Conservation (phyloP, 177 flowering plant genomes). For the Vitis hybrid region DNA sequence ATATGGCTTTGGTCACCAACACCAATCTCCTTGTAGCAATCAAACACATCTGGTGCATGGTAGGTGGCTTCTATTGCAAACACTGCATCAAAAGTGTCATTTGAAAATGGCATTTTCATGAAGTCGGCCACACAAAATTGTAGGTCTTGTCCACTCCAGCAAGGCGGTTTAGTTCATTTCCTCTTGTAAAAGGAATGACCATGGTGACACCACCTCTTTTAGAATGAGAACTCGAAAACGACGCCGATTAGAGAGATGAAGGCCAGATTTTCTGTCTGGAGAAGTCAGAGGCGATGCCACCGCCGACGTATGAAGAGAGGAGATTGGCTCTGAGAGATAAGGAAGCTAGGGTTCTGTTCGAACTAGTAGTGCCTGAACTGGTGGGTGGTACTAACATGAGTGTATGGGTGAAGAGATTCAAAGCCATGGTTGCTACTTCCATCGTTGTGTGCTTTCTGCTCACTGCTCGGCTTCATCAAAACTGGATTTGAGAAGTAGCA, state of each 20-base stretch:
- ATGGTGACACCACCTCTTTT: too few relatives aligned
- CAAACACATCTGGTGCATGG: too few relatives aligned
- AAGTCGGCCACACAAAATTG: too few relatives aligned
- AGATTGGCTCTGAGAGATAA: conserved; percentile 22
- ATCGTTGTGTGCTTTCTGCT: background rate
- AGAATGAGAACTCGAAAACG: conserved; percentile 18
- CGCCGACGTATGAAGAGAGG: conserved; percentile 37
- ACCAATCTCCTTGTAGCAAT: too few relatives aligned
- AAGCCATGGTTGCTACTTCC: conserved; percentile 32
- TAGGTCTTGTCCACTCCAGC: too few relatives aligned
- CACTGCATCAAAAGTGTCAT: too few relatives aligned
- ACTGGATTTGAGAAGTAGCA: too few relatives aligned
- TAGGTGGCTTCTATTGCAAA: too few relatives aligned
- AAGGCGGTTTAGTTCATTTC: too few relatives aligned
- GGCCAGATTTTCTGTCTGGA: conserved; percentile 46
- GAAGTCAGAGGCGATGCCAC: conserved; percentile 38
- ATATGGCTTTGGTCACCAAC: conserved; percentile 60
- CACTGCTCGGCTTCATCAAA: background rate
- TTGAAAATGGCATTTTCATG: too few relatives aligned
- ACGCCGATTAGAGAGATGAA: conserved; percentile 27
- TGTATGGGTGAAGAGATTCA: conserved; percentile 20
- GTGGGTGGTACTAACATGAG: conserved; percentile 16
- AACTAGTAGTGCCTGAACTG: background rate
- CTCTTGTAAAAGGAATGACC: too few relatives aligned
- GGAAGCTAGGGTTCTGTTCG: conserved; percentile 16